Conservation (phyloP, 2,329 filamentous ascomycete genomes). For the Pestalotiopsis sp. region DNA sequence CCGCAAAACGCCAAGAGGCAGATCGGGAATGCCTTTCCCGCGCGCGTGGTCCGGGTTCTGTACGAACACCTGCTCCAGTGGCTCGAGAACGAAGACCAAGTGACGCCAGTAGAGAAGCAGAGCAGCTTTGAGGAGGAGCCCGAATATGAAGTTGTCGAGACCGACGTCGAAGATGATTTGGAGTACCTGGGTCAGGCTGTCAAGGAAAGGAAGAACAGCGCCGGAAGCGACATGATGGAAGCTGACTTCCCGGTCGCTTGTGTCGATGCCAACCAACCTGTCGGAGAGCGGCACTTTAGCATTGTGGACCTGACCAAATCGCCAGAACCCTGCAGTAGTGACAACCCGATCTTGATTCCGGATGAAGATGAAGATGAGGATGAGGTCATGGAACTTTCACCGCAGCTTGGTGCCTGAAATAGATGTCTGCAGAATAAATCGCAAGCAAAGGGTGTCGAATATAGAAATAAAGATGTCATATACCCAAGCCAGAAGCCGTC, state of each 20-base stretch:
- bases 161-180: slow-evolving; percentile 3
- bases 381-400: neutral
- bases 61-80: slow-evolving; percentile 51
- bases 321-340: neutral
- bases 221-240: neutral
- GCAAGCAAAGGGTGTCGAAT: too few species aligned
- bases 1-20: slow-evolving; percentile 56
- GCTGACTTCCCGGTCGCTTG: neutral
- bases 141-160: slow-evolving; percentile 1
- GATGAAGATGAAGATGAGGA: neutral
- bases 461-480: too few species aligned
- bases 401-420: neutral
- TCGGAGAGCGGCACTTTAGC: neutral
- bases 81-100: slow-evolving; percentile 46
- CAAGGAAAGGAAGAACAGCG: neutral
- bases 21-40: slow-evolving; percentile 81
- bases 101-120: slow-evolving; percentile 24
- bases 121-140: neutral
- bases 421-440: too few species aligned
- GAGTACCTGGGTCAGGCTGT: neutral
- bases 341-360: neutral
- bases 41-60: slow-evolving; percentile 53
- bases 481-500: too few species aligned
- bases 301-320: slow-evolving; percentile 7
- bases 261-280: slow-evolving; percentile 1